Base-by-base conservation (phyloP, 2,329 filamentous ascomycete species). In the Xylariaceae sp. region DNA sequence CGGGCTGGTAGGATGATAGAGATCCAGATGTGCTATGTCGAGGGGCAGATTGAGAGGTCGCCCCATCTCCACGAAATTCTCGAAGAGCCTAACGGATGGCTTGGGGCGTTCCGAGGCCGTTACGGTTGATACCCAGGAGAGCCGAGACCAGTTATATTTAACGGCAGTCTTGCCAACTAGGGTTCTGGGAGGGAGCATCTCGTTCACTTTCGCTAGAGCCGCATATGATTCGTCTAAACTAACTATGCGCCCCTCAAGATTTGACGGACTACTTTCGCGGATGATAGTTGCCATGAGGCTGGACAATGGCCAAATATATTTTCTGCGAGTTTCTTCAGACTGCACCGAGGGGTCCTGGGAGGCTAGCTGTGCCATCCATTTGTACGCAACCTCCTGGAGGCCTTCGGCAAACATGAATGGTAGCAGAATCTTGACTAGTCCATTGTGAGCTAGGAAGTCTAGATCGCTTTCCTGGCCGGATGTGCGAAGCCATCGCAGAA, bases 91-190 rank as follows among this genome's bases (percentile, higher is more conserved):
- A 17, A 76, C 75, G 0, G 80, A 78, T 0, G 82, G 79, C 7
- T 73, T 73, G 0, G 74, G 72, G 44, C 76, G 73, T 63, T 76
- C 74, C 67, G 76, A 78, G 2, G 78, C 76, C 49, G 80, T 74
- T 8, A 82, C 77, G 0, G 82, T 84, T 0, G 82, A 80, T 17
- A 74, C 67, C 78, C 78, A 82, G 1, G 81, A 81, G 1, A 85
- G 71, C 5, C 66, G 67, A 2, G 70, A 68, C 82, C 82, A 85
- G 0, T 77, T 72, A 1, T 67, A 66, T 23, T 75, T 68, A 5
- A 83, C 63, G 13, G 75, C 68, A 1, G 69, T 59, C 2, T 73
- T 71, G 1, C 76, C 73, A 1, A 73, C 68, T 3, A 68, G 69
- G 37, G 71, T 74, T 17, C 66, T 70, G 3, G 62, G 59, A 34